Base-by-base conservation (phyloP, 2,329 filamentous ascomycete genomes). In the Diaporthe citriasiana region DNA sequence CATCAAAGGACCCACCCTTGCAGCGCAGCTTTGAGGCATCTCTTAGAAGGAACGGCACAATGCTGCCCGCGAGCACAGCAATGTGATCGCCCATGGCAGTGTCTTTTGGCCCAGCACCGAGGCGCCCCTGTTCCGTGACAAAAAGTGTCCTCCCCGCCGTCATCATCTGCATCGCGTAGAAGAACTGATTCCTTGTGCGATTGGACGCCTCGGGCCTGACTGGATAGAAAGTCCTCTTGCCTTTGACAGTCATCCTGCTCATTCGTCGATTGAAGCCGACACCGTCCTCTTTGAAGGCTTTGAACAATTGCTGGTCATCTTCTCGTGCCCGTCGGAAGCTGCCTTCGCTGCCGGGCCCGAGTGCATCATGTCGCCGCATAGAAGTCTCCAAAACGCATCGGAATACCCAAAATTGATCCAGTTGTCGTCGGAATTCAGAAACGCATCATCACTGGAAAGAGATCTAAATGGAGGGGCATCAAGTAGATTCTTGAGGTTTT, bases 131-230 rank as follows among this genome's bases (percentile, higher is more conserved):
- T 9, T n/a, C 10, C 4, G 40, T 47, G 40, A 63, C 6, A 30
- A 47, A 63, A 0, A 63, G 40, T 4, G 27, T 63, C 40, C 59
- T 63, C 40, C 59, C 59, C 2, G 59, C 40, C 40, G 40, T 63
- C 59, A 47, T 63, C 4, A 47, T 63, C 17, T 63, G 40, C 40
- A 63, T 63, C 9, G 59, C 25, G 19, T 63, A 63, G 40, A 63
- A 63, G 59, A 63, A 63, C 40, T 63, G 59, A 27, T 47, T 60
- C 25, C 40, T 47, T 13, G 19, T 45, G 15, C 59, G 40, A 17
- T 47, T 47, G 25, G 59, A 63, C 5, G 40, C 40, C 59, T 63
- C 40, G 40, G 59, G 17, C 25, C 40, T 35, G 40, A 33, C 40
- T 8, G 40, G 40, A 42, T 63, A 27, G 59, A 47, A 63, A 22